Percentiles rank a stretch among this genome's conserved stretches.
These are phyloP conservation scores for Chiua sp. DNA, from an alignment of 1,284 basidiomycete genomes.

Conservation along the genomic window DNA sequence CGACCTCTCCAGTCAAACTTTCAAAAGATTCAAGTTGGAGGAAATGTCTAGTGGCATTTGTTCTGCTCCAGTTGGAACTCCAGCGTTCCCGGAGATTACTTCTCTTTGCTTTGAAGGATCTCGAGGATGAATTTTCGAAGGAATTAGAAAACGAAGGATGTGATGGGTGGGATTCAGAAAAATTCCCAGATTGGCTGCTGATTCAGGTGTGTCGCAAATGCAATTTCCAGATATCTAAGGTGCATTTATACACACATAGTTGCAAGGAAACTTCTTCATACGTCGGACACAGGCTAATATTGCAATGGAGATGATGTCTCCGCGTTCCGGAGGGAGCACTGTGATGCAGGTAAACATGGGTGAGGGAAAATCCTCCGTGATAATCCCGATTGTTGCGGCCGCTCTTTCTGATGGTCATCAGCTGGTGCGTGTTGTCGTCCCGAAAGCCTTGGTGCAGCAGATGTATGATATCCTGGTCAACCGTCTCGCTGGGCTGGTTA, in stretches of 20 bases:
- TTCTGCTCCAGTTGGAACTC: constrained; percentile 31
- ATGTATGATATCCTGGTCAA: constrained; percentile 54
- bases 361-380: constrained; percentile 60
- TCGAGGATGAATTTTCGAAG: not conserved
- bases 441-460: constrained; percentile 46
- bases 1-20: constrained; percentile 4
- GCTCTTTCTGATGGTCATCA: constrained; percentile 47
- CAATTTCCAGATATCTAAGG: too few species aligned
- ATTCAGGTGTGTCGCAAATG: constrained; percentile 40
- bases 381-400: constrained; percentile 49
- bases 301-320: constrained; percentile 52
- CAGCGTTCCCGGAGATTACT: constrained; percentile 31
- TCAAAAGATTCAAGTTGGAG: constrained; percentile 37
- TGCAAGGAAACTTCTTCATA: constrained; percentile 47
- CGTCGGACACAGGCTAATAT: constrained; percentile 45
- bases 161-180: constrained; percentile 17
- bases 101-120: not conserved
- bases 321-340: constrained; percentile 39
- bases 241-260: constrained; percentile 29
- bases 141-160: constrained; percentile 22
- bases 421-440: constrained; percentile 54
- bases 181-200: constrained; percentile 47
- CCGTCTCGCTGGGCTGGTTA: constrained; percentile 46
- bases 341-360: constrained; percentile 60
- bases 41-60: constrained; percentile 28